phyloP scores from a whole-genome alignment of 495 filamentous ascomycete genomes.

The Penicillium steckii region DNA sequence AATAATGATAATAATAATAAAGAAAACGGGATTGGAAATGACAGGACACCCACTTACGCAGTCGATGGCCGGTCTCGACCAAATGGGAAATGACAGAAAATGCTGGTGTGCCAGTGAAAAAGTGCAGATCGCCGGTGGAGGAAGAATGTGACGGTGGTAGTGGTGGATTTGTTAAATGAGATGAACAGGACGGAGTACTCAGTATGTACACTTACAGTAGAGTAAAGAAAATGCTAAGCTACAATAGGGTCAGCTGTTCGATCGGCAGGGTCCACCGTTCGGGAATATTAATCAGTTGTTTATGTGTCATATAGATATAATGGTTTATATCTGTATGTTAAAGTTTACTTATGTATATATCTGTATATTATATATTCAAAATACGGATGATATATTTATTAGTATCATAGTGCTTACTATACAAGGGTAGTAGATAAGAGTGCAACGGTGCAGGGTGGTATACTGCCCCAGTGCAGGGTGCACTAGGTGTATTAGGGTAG shows the following conservation, averaged over 20 bases:
- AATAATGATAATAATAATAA: not conserved
- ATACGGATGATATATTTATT: too few relatives aligned
- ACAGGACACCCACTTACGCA: conserved; percentile 2
- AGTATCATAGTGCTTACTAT: not conserved
- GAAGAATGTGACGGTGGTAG: conserved; percentile 21
- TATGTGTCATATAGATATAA: too few relatives aligned
- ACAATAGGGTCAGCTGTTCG: not conserved
- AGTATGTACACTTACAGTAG: too few relatives aligned
- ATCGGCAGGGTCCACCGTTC: conserved; percentile 5
- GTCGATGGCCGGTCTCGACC: conserved; percentile 18
- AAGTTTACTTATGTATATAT: too few relatives aligned
- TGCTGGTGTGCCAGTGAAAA: not conserved
- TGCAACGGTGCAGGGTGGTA: too few relatives aligned
- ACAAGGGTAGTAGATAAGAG: not conserved
- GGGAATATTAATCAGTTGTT: not conserved
- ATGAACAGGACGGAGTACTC: not conserved
- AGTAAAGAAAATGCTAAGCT: too few relatives aligned
- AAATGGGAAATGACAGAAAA: conserved; percentile 11
- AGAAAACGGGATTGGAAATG: not conserved
- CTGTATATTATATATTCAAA: too few relatives aligned
- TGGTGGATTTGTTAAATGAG: conserved; percentile 4
- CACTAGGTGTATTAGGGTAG: too few relatives aligned
- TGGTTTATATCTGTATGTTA: too few relatives aligned
- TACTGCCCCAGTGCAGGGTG: too few relatives aligned
- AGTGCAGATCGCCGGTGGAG: not conserved